Conservation (phyloP, 2,329 filamentous ascomycete species). For the Penicillium digitatum region DNA sequence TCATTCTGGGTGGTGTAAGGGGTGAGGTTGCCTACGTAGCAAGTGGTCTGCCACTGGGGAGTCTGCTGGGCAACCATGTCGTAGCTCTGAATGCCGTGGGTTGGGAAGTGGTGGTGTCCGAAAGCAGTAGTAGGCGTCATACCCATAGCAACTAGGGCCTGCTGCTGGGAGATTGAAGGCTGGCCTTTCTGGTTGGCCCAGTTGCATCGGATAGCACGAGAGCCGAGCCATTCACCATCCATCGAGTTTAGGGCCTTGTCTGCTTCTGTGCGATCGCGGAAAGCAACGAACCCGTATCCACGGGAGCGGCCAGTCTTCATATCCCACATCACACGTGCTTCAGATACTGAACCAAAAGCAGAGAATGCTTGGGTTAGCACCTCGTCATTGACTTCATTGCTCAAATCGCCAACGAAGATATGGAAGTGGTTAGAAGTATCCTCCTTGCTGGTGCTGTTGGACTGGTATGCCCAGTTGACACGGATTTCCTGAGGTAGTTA, state of each 20-base stretch:
- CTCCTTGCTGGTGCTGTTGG: conserved; percentile 89
- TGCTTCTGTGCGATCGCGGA: conserved; percentile 86
- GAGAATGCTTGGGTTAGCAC: conserved; percentile 90
- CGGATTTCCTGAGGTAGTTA: conserved; percentile 72
- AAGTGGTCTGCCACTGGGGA: conserved; percentile 95
- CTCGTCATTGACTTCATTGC: conserved; percentile 98
- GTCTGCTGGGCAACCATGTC: conserved; percentile 96
- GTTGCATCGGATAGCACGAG: conserved; percentile 96
- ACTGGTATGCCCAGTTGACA: conserved; percentile 99
- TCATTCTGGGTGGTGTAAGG: conserved; percentile 97
- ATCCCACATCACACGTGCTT: conserved; percentile 99
- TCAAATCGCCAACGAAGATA: conserved; percentile 96
- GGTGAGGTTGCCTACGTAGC: conserved; percentile 95
- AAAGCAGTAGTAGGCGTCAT: conserved; percentile 97
- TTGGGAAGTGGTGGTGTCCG: conserved; percentile 96
- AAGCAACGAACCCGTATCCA: conserved; percentile 96
- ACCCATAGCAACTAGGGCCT: conserved; percentile 94
- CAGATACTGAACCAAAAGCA: conserved; percentile 90
- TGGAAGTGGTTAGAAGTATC: conserved; percentile 98
- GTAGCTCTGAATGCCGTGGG: conserved; percentile 93
- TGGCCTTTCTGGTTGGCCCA: conserved; percentile 99
- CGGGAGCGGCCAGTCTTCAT: conserved; percentile 99
- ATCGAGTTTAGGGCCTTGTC: conserved; percentile 96
- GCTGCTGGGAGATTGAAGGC: conserved; percentile 95
- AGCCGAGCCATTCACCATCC: conserved; percentile 99